Base-by-base conservation (phyloP, 106 monocot species). In the Amphibolis antarctica region DNA sequence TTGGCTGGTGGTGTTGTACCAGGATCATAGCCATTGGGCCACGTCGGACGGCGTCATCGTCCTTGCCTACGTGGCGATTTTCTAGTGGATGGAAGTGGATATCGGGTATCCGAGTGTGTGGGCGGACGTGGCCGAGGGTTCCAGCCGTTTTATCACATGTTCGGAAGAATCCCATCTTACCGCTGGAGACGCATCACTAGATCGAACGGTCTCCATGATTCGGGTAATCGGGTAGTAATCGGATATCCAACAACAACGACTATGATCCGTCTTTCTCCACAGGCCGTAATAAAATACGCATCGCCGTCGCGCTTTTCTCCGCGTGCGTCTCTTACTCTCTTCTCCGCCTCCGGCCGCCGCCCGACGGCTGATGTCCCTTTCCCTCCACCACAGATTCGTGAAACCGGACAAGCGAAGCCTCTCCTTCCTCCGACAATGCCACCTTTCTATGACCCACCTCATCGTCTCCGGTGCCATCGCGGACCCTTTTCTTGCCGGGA, bases 371-470 rank as follows among this genome's bases (percentile, higher is more conserved):
- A 56, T 56, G 56, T 56, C 56, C 56, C 15, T 23, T 56, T 56
- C 56, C 56, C 56, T 56, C 26, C 28, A 56, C 61, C 22, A 24
- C 52, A 52, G 43, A 28, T 61, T 50, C 22, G 36, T 61, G 22
- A 59, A 58, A 49, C 62, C 62, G 49, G 61, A 62, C 70, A 18
- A 10, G 23, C 51, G 28, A 21, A 71, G 48, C 14, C 70, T 71
- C 51, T 71, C 62, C 17, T 62, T 71, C 31, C 61, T 71, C 51
- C 61, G 21, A 31, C 61, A 51, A 62, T 71, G 70, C 53, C 20
- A 53, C 62, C 70, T 71, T 15, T 62, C 60, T 52, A 62, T 71
- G 52, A 56, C 56, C 60, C 59, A 67, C 66, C 66, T 74, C 59
- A 24, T 64, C 50, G 52, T 62, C 50, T 60, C 74, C 60, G 74